Conservation (phyloP, 306 rosid genomes). For the Styphnolobium japonicum region DNA sequence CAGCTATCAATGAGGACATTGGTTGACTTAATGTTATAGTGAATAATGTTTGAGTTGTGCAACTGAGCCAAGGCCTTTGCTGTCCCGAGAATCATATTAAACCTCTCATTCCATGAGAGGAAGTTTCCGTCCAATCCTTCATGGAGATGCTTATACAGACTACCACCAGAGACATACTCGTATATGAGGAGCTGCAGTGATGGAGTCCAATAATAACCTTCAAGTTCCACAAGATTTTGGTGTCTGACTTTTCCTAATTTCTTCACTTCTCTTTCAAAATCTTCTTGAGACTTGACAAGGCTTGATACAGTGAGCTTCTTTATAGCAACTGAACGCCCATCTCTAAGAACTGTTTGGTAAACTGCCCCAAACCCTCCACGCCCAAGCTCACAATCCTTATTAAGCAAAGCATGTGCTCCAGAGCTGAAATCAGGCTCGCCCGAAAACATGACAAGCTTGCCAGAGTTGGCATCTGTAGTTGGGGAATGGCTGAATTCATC, state of each 20-base stretch:
- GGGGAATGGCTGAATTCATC: conserved; percentile 92
- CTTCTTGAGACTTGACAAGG: conserved; percentile 95
- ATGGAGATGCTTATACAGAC: conserved; percentile 89
- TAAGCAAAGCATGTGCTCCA: conserved; percentile 94
- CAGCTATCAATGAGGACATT: conserved; percentile 76
- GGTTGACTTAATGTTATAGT: conserved; percentile 93
- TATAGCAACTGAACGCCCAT: conserved; percentile 92
- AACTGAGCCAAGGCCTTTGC: conserved; percentile 93
- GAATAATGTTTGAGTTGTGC: conserved; percentile 80
- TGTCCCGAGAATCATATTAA: conserved; percentile 81
- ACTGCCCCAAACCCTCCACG: conserved; percentile 99
- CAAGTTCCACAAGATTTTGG: conserved; percentile 82
- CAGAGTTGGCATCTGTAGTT: conserved; percentile 89
- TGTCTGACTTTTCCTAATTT: conserved; percentile 87
- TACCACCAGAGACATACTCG: conserved; percentile 83
- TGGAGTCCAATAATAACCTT: conserved; percentile 99
- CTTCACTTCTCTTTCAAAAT: conserved; percentile 94
- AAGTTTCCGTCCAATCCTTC: conserved; percentile 78
- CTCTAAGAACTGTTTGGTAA: conserved; percentile 79
- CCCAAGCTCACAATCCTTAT: conserved; percentile 98
- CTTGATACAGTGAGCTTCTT: conserved; percentile 99
- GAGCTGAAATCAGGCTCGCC: conserved; percentile 96
- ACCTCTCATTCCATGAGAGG: conserved; percentile 92
- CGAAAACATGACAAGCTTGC: conserved; percentile 98
- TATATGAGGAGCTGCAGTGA: conserved; percentile 92